phyloP scores from a whole-genome alignment of 495 filamentous ascomycete genomes.

The Aspergillus sclerotioniger region DNA sequence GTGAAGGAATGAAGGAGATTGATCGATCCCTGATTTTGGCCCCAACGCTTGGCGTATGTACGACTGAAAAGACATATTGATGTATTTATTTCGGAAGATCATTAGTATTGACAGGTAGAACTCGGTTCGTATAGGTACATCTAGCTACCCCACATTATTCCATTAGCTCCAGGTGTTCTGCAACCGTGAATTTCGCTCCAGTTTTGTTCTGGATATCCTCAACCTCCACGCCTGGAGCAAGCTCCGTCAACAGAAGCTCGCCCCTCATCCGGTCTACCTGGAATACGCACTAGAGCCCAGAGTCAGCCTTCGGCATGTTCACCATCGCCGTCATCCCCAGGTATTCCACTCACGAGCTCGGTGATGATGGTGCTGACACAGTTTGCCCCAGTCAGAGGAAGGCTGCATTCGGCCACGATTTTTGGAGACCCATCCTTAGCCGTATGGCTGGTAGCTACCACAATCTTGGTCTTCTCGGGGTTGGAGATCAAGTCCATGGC shows the following conservation, averaged over 20 bases:
- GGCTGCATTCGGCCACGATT: constrained; percentile 79
- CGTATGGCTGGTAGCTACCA: constrained; percentile 88
- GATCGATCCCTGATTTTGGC: too few species aligned
- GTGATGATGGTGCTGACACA: constrained; percentile 92
- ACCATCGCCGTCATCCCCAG: not conserved
- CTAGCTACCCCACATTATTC: constrained; percentile 51
- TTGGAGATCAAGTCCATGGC: constrained; percentile 93
- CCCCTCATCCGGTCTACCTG: constrained; percentile 74
- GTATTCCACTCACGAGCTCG: constrained; percentile 63
- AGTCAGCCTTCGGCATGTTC: not conserved
- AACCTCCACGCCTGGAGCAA: constrained; percentile 79
- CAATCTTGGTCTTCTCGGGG: constrained; percentile 80
- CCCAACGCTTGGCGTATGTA: too few species aligned
- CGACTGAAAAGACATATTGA: not conserved
- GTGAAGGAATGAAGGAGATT: too few species aligned
- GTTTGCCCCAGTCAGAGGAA: constrained; percentile 80
- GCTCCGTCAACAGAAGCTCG: constrained; percentile 76
- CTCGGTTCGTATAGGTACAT: too few species aligned
- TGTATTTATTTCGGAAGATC: not conserved
- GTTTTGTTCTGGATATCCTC: constrained; percentile 87
- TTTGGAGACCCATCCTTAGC: constrained; percentile 87
- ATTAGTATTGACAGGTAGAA: too few species aligned
- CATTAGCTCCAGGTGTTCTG: constrained; percentile 73
- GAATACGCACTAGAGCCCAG: constrained; percentile 62
- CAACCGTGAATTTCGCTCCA: constrained; percentile 72